Conservation (phyloP, 73 alveolate species). For the Paramecium tetraurelia region DNA sequence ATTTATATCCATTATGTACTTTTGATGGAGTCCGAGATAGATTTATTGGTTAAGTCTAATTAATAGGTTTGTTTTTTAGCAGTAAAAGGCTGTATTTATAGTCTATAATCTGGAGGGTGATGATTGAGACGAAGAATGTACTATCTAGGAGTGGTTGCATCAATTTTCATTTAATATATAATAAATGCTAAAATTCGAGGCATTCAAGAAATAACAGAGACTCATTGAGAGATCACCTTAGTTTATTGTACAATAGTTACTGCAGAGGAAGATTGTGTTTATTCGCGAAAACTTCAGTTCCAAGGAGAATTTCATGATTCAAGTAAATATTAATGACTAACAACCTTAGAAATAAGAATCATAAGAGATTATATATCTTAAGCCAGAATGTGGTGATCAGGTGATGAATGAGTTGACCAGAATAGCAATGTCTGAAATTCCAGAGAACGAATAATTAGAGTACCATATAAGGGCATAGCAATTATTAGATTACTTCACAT, state of each 20-base stretch:
- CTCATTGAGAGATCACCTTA: neutral
- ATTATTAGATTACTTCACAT: neutral
- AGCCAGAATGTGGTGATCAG: neutral
- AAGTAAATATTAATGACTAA: neutral
- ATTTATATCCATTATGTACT: neutral
- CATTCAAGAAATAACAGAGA: neutral
- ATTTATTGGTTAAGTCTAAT: neutral
- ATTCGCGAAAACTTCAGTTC: neutral
- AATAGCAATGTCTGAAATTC: neutral
- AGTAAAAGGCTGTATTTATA: neutral
- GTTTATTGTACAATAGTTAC: neutral
- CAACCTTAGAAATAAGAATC: neutral
- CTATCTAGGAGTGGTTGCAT: neutral
- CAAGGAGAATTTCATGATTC: neutral
- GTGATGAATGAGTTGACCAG: conserved; percentile 28
- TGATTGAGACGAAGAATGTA: neutral
- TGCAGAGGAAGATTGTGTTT: conserved; percentile 11
- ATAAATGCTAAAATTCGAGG: conserved; percentile 1
- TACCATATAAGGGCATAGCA: neutral
- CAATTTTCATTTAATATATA: neutral
- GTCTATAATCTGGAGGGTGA: neutral
- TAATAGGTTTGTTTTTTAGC: neutral
- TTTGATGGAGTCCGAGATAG: neutral
- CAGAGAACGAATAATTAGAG: neutral
- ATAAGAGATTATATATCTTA: neutral